Base-by-base conservation (phyloP, 345 rosid genomes). In the Raphanus sativus region DNA sequence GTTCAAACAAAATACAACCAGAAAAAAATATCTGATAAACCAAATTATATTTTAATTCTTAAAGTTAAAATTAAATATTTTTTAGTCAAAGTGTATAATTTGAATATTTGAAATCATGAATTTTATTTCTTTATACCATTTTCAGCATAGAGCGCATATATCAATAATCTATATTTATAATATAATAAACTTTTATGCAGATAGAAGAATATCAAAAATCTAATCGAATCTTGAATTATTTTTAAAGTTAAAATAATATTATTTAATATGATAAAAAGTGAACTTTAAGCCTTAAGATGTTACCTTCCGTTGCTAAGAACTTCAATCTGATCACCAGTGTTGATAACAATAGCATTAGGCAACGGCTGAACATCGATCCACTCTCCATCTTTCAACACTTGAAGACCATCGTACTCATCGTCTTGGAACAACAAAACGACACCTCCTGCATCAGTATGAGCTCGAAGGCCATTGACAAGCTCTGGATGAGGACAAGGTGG, bases 371-470 rank as follows among this genome's bases (percentile, higher is more conserved):
- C 98, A 48, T 94, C 97, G n/a, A 87, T 83, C 98, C 98, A 94
- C 32, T 82, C 70, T 9, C 88, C 87, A 2, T 86, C 93, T 82
- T 94, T 94, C 58, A 92, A 89, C 60, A 94, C 77, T 71, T 94
- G 98, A 34, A 94, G 97, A 28, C 98, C 97, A 3, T 91, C 88
- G 0, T 90, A 90, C 65, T 77, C 60, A 61, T 94, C 98, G 42
- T 92, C 98, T 74, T 92, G 98, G 82, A 87, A 89, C 75, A 94
- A 81, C 59, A 94, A 70, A 81, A 94, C 89, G n/a, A 94, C 87
- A 0, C 97, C 98, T 2, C 98, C 98, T 0, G 98, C 98, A 71
- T 94, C 98, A 0, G 98, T 94, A 85, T 94, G 97, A 52, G 97
- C 87, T 56, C 98, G 74, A 26, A 94, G 97, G 21, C 98, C 98